A percentile compares a stretch with the other conserved stretches of the same genome.
phyloP scores from a whole-genome alignment of 371 early-diverging fungal species.

The Syncephalastrum racemosum region DNA sequence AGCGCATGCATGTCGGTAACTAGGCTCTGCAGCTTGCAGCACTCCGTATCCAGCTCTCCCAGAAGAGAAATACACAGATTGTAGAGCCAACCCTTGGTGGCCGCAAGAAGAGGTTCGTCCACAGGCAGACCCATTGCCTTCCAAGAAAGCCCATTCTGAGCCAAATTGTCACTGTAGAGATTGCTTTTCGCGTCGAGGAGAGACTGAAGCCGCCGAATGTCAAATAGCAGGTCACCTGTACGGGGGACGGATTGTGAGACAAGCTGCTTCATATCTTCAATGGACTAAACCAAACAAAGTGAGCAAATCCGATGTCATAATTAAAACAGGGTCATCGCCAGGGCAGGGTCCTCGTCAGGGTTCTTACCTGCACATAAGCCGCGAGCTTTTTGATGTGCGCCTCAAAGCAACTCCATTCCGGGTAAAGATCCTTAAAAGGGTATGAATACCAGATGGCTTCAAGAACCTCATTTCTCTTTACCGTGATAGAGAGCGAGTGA shows the following conservation, averaged over 20 bases:
- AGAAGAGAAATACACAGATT: slow-evolving; percentile 32
- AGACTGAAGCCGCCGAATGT: slow-evolving; percentile 34
- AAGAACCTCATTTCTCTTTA: slow-evolving; percentile 10
- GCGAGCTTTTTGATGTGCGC: slow-evolving; percentile 29
- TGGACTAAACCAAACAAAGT: slow-evolving; percentile 16
- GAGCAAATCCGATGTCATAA: no score
- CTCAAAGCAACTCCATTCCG: slow-evolving; percentile 44
- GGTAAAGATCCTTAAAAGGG: slow-evolving; percentile 31
- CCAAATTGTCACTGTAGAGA: slow-evolving; percentile 37
- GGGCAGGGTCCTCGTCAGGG: not conserved
- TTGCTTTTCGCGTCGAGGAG: slow-evolving; percentile 28
- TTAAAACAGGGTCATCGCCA: not conserved
- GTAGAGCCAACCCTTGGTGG: slow-evolving; percentile 39
- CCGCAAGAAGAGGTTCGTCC: slow-evolving; percentile 35
- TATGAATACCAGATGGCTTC: not conserved
- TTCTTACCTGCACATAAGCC: slow-evolving; percentile 36
- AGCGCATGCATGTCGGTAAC: slow-evolving; percentile 29
- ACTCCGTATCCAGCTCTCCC: slow-evolving; percentile 35
- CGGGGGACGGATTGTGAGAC: slow-evolving; percentile 28
- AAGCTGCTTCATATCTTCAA: slow-evolving; percentile 46
- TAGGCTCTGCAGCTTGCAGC: slow-evolving; percentile 31
- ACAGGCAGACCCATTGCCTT: slow-evolving; percentile 50
- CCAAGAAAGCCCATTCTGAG: slow-evolving; percentile 50
- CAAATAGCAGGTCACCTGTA: slow-evolving; percentile 32
- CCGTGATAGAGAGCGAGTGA: slow-evolving; percentile 29